Evolutionary conservation across 768 basidiomycete genomes (phyloP).

Genomic region (Boletus rubescentipes): DNA sequence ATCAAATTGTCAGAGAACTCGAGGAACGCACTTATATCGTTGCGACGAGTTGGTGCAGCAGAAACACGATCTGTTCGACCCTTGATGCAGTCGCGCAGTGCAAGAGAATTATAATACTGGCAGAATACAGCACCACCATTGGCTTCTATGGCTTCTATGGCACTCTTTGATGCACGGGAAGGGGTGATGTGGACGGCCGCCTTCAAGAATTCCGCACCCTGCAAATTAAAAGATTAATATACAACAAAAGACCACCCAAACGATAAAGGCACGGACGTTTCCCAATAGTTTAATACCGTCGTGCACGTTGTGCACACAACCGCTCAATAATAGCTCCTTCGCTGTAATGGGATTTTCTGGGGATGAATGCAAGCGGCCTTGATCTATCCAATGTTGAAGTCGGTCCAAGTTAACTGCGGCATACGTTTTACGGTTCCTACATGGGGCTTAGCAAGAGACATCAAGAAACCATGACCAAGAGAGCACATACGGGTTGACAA

Average conservation of each 20-base stretch:
- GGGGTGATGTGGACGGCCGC: constrained; percentile 76
- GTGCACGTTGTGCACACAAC: constrained; percentile 83
- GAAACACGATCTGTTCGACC: constrained; percentile 65
- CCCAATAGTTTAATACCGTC: constrained; percentile 92
- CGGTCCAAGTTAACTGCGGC: constrained; percentile 85
- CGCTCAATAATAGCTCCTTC: constrained; percentile 77
- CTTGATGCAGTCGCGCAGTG: constrained; percentile 76
- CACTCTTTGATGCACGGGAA: constrained; percentile 82
- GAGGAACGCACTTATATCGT: constrained; percentile 70
- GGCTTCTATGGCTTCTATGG: constrained; percentile 80
- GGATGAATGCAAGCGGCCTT: constrained; percentile 75
- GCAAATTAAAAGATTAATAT: neutral
- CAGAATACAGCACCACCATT: constrained; percentile 83
- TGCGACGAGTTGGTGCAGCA: constrained; percentile 82
- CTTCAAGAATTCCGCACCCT: constrained; percentile 70
- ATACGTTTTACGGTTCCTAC: constrained; percentile 71
- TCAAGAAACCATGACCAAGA: neutral
- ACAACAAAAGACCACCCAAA: neutral
- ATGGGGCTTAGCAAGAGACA: neutral
- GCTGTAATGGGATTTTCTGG: constrained; percentile 87
- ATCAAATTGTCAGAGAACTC: neutral
- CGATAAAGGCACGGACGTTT: constrained; percentile 49
- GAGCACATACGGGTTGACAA: constrained; percentile 79
- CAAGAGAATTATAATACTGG: constrained; percentile 87
- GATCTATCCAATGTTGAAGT: constrained; percentile 88